Evolutionary conservation across 495 filamentous ascomycete genomes (phyloP).

Genomic region (Podospora australis): DNA sequence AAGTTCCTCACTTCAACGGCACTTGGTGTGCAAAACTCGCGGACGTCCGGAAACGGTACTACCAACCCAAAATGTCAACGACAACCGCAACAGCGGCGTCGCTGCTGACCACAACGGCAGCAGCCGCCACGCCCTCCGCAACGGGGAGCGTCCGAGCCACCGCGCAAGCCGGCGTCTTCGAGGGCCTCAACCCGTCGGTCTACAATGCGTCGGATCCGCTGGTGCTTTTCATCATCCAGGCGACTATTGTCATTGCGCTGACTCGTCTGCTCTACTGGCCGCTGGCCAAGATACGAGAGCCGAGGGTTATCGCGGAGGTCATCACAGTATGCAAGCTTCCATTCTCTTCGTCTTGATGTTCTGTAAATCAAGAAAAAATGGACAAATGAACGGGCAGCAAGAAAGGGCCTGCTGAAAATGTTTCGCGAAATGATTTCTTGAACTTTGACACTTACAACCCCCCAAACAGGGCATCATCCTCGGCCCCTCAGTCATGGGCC

Average conservation of each 20-base stretch:
- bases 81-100: not conserved
- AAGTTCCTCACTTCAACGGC: too few species aligned
- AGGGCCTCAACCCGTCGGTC: slow-evolving; percentile 58
- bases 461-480: slow-evolving; percentile 84
- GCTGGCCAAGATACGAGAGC: slow-evolving; percentile 77
- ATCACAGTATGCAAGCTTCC: too few species aligned
- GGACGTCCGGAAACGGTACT: too few species aligned
- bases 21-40: too few species aligned
- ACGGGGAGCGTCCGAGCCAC: slow-evolving; percentile 5
- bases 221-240: slow-evolving; percentile 89
- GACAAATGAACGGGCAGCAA: too few species aligned
- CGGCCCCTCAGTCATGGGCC: slow-evolving; percentile 75
- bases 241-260: slow-evolving; percentile 76
- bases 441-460: too few species aligned
- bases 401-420: too few species aligned
- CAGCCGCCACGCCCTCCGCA: not conserved
- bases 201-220: slow-evolving; percentile 80
- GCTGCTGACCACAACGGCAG: slow-evolving; percentile 1
- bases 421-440: too few species aligned
- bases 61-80: not conserved
- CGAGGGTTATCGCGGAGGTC: slow-evolving; percentile 88
- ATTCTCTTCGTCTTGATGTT: too few species aligned
- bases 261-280: slow-evolving; percentile 68
- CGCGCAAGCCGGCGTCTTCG: slow-evolving; percentile 16
- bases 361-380: too few species aligned